A percentile compares a stretch with the other conserved stretches of the same genome.
Conservation (phyloP, 208 protist species). For the Crithidia fasciculata region DNA sequence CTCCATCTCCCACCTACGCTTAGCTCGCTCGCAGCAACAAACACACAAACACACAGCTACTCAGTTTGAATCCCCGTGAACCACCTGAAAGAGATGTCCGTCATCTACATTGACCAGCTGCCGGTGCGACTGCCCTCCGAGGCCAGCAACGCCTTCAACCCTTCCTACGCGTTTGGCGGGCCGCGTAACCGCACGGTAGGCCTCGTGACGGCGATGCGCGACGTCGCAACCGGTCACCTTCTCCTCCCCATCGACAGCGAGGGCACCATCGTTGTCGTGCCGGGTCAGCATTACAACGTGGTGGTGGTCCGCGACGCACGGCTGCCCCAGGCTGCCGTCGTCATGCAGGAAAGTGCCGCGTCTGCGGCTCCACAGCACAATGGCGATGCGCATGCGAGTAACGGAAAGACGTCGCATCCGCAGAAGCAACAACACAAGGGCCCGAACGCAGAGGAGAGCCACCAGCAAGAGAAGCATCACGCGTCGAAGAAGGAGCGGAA, state of each 20-base stretch:
- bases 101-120: conserved; percentile 67
- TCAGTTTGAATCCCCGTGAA: too few relatives aligned
- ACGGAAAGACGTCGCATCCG: background rate
- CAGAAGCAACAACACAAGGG: background rate
- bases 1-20: too few relatives aligned
- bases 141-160: conserved; percentile 73
- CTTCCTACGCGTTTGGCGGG: conserved; percentile 63
- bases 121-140: conserved; percentile 68
- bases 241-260: conserved; percentile 73
- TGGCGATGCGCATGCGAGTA: conserved; percentile 14
- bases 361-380: background rate
- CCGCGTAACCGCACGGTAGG: conserved; percentile 18
- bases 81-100: conserved; percentile 31
- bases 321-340: background rate
- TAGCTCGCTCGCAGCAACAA: too few relatives aligned
- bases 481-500: conserved; percentile 30
- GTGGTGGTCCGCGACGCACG: conserved; percentile 38
- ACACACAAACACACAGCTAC: too few relatives aligned
- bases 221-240: conserved; percentile 48
- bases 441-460: too few relatives aligned
- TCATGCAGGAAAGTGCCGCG: background rate
- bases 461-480: background rate
- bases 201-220: conserved; percentile 51
- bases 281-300: conserved; percentile 58
- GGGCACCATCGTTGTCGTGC: conserved; percentile 70